Evolutionary conservation across 768 basidiomycete species (phyloP), one percentile per base, ranked within the genome.

Genomic region (Collybiopsis confluens): DNA sequence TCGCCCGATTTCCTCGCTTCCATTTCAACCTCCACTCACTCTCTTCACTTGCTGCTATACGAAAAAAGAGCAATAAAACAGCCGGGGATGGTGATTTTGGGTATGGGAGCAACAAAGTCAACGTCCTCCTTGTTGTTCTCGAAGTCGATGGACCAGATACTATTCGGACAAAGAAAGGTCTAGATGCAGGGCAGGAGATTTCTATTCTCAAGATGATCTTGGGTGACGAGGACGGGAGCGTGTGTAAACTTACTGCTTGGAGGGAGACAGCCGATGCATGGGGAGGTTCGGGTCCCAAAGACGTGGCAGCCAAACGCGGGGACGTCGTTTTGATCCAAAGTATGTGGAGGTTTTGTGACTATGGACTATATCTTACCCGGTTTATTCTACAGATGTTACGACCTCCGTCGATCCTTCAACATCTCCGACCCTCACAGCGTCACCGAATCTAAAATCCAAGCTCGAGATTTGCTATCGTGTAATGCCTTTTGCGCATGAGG

Each of bases 161-260:
- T 4, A 77, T 92, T 35, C 74, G 69, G 23, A 73, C 88, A 35
- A 90, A 86, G 66, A 84, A 80, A 47, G 90, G 90, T 0, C 60
- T 61, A 3, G 85, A 90, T 51, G 82, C 85, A 3, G 90, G 89
- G 7, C 82, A 80, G 54, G 80, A 87, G 55, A 79, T 90, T 0
- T n/a, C n/a, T 0, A 63, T 92, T 40, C 66, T 92, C 26, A 87
- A 82, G 61, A 71, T 90, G 61, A 80, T 92, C 44, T 66, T 92
- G 23, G 86, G 86, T 9, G 88, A 91, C 60, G 87, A 90, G 50
- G 79, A 79, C 26, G 85, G 85, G 1, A 74, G 68, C 1, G 76
- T 91, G 6, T 81, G 81, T 61, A 89, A 85, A 67, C 65, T 92
- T 16, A 86, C 86, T 3, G 89, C 85, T 11, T 92, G 90, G 90